phyloP scores from a whole-genome alignment of 2,329 filamentous ascomycete species.

The Claviceps sp. region DNA sequence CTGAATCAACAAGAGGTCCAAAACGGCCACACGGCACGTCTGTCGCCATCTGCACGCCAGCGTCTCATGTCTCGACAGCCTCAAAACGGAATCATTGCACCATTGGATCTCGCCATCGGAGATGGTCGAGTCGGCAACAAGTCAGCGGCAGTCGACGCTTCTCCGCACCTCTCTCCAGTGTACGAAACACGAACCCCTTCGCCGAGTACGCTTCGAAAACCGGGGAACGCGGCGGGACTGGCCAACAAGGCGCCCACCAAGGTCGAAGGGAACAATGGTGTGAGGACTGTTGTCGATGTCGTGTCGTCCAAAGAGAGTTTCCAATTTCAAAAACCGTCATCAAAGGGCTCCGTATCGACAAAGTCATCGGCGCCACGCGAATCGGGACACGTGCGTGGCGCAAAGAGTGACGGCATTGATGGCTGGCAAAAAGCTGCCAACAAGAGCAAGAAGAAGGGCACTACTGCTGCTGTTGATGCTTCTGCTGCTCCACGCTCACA shows the following conservation, averaged over 20 bases:
- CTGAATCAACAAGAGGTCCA: conserved; percentile 19
- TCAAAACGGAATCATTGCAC: conserved; percentile 37
- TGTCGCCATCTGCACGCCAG: conserved; percentile 23
- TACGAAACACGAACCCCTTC: conserved; percentile 62
- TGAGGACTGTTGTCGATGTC: neutral
- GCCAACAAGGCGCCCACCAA: conserved; percentile 12
- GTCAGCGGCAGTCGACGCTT: conserved; percentile 24
- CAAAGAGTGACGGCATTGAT: conserved; percentile 40
- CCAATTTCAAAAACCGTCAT: conserved; percentile 11
- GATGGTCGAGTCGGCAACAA: conserved; percentile 24
- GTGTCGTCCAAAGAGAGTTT: conserved; percentile 1
- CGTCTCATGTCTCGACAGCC: conserved; percentile 26
- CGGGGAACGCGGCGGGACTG: conserved; percentile 11
- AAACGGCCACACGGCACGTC: conserved; percentile 14
- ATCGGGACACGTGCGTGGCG: conserved; percentile 39
- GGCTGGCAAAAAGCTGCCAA: conserved; percentile 47
- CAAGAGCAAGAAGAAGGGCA: conserved; percentile 36
- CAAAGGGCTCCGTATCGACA: conserved; percentile 7
- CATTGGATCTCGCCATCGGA: conserved; percentile 40
- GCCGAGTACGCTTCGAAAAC: conserved; percentile 44
- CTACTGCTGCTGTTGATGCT: conserved; percentile 29
- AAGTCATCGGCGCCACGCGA: conserved; percentile 30
- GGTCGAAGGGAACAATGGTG: neutral
- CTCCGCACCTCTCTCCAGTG: conserved; percentile 52
- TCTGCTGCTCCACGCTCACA: conserved; percentile 24